A percentile compares a stretch with the other conserved stretches of the same genome.
These are phyloP conservation scores for Malus domestica DNA, from an alignment of 306 rosid species.

Conservation along the genomic window DNA sequence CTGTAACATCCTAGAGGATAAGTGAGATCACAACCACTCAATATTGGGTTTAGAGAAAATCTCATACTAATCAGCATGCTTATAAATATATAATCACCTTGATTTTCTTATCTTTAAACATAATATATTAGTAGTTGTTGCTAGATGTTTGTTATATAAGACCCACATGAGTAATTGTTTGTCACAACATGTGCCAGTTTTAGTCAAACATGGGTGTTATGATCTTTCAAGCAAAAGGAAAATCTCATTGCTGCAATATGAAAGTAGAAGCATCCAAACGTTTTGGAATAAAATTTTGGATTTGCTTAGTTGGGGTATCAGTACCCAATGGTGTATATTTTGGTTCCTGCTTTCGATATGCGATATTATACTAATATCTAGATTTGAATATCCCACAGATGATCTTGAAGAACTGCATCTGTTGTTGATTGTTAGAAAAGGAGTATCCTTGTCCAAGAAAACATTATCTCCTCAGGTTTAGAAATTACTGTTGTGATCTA, in stretches of 20 bases:
- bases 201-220: conserved; percentile 1
- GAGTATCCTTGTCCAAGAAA: too few relatives aligned
- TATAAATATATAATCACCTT: conserved; percentile 1
- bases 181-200: not conserved
- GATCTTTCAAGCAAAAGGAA: not conserved
- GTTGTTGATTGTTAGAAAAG: not conserved
- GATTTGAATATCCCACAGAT: not conserved
- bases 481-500: too few relatives aligned
- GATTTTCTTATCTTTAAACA: not conserved
- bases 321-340: not conserved
- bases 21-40: conserved; percentile 7
- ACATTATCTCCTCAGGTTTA: too few relatives aligned
- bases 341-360: not conserved
- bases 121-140: not conserved
- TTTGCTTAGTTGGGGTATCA: conserved; percentile 2
- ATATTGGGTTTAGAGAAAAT: not conserved
- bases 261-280: conserved; percentile 12
- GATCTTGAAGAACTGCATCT: not conserved
- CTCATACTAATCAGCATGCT: conserved; percentile 9
- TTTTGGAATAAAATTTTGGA: not conserved
- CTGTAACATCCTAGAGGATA: conserved; percentile 21
- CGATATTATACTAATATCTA: not conserved
- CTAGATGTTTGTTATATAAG: not conserved
- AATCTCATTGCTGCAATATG: not conserved
- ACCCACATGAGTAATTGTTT: not conserved